phyloP scores from a whole-genome alignment of 305 asterid species.

The Stenogyne calaminthoides region DNA sequence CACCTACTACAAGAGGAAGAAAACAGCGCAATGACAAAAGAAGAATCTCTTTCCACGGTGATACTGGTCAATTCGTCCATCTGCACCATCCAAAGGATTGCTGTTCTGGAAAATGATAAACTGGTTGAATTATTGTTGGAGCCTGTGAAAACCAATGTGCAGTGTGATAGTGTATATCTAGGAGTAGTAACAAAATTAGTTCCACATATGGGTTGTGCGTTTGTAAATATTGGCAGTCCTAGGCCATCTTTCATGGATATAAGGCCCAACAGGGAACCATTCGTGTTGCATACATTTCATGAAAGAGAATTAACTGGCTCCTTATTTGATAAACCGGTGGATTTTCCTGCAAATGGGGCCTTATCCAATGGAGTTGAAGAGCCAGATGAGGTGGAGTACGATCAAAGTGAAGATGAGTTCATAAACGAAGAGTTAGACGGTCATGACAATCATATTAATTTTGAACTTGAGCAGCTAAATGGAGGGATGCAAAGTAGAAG shows the following conservation, averaged over 20 bases:
- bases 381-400: conserved; percentile 60
- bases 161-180: conserved; percentile 85
- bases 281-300: conserved; percentile 62
- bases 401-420: conserved; percentile 72
- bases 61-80: conserved; percentile 92
- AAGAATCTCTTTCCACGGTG: conserved; percentile 63
- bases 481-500: conserved; percentile 40
- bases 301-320: conserved; percentile 46
- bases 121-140: conserved; percentile 92
- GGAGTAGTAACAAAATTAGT: conserved; percentile 84
- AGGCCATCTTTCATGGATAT: conserved; percentile 91
- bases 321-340: conserved; percentile 32
- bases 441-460: conserved; percentile 45
- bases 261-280: conserved; percentile 68
- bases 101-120: conserved; percentile 79
- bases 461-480: conserved; percentile 44
- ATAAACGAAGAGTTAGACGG: conserved; percentile 54
- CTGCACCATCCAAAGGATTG: conserved; percentile 97
- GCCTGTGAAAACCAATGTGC: conserved; percentile 92
- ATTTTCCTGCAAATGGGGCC: conserved; percentile 46
- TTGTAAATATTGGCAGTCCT: conserved; percentile 90
- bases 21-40: conserved; percentile 37
- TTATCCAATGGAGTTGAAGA: conserved; percentile 55
- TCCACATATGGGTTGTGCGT: conserved; percentile 98
- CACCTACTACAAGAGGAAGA: conserved; percentile 55